Conservation (phyloP, 2,329 filamentous ascomycete species). For the Aspergillus fijiensis region DNA sequence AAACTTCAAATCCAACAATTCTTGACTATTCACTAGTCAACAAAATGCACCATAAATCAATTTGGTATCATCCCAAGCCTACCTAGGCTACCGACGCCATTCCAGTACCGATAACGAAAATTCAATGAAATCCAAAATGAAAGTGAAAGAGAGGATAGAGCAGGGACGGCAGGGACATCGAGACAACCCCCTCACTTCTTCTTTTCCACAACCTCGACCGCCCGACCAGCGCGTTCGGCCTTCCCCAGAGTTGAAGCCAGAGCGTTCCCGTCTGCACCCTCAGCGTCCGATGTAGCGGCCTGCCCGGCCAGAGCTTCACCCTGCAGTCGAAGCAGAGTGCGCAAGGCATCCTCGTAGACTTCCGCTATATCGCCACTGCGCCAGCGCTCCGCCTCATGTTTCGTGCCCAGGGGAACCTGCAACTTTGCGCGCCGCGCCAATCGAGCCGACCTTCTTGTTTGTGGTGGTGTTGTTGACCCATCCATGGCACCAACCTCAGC, state of each 20-base stretch:
- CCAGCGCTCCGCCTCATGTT: conserved; percentile 40
- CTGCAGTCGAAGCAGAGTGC: conserved; percentile 40
- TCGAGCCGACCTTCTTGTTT: background rate
- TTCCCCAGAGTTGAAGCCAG: conserved; percentile 49
- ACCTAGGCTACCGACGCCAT: conserved; percentile 7
- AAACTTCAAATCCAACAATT: background rate
- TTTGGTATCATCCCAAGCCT: conserved; percentile 8
- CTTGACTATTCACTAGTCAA: background rate
- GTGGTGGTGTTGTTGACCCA: background rate
- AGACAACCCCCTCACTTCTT: conserved; percentile 36
- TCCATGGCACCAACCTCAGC: background rate
- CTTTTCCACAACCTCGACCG: conserved; percentile 48
- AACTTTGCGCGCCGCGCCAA: conserved; percentile 28
- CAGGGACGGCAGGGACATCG: background rate
- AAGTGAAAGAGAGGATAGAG: conserved; percentile 2
- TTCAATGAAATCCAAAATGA: conserved; percentile 6
- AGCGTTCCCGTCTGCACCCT: conserved; percentile 33
- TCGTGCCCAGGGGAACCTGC: conserved; percentile 32
- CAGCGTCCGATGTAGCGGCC: conserved; percentile 18
- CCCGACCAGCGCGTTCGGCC: conserved; percentile 46
- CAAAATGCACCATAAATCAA: background rate
- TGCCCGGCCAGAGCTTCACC: conserved; percentile 31
- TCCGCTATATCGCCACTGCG: conserved; percentile 43
- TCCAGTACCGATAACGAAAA: conserved; percentile 2
- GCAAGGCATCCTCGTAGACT: conserved; percentile 43